A percentile compares a stretch with the other conserved stretches of the same genome.
Evolutionary conservation across 2,329 filamentous ascomycete species (phyloP).

Genomic region (Conoideocrella luteorostrata): DNA sequence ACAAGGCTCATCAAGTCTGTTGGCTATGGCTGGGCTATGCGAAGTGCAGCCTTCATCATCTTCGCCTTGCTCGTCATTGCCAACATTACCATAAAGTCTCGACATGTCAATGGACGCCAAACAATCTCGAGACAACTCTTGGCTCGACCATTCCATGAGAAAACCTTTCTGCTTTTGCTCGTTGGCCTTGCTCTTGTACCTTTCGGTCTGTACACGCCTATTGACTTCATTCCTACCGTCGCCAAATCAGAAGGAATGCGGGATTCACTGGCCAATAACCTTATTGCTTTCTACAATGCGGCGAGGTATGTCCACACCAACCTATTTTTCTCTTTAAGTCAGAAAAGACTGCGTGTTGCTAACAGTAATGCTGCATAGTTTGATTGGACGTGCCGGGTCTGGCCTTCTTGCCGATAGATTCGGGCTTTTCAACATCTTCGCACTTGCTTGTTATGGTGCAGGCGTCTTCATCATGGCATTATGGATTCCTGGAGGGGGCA

Average conservation of each 20-base stretch:
- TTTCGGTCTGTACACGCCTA: constrained; percentile 24
- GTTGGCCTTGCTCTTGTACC: constrained; percentile 21
- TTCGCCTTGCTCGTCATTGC: constrained; percentile 25
- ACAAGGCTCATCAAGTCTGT: constrained; percentile 25
- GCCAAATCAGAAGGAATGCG: constrained; percentile 14
- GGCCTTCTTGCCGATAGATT: constrained; percentile 17
- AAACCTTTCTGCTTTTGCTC: constrained; percentile 18
- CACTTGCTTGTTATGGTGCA: constrained; percentile 36
- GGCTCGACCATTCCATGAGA: constrained; percentile 18
- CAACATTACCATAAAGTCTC: constrained; percentile 26
- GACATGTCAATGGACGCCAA: constrained; percentile 5
- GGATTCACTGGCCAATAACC: constrained; percentile 14
- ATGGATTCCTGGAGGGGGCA: constrained; percentile 21
- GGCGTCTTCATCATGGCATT: constrained; percentile 25
- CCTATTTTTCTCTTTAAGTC: not conserved
- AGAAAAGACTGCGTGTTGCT: not conserved
- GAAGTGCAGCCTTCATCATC: constrained; percentile 31
- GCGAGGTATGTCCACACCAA: constrained; percentile 10
- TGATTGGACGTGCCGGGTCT: constrained; percentile 17
- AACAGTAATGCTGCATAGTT: constrained; percentile 8
- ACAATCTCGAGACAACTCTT: constrained; percentile 4
- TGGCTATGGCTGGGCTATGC: constrained; percentile 35
- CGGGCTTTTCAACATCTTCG: constrained; percentile 25
- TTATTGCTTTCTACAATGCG: constrained; percentile 18
- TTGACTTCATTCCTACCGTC: constrained; percentile 19